Conservation (phyloP, 495 filamentous ascomycete species). For the Aspergillus nanangensis region DNA sequence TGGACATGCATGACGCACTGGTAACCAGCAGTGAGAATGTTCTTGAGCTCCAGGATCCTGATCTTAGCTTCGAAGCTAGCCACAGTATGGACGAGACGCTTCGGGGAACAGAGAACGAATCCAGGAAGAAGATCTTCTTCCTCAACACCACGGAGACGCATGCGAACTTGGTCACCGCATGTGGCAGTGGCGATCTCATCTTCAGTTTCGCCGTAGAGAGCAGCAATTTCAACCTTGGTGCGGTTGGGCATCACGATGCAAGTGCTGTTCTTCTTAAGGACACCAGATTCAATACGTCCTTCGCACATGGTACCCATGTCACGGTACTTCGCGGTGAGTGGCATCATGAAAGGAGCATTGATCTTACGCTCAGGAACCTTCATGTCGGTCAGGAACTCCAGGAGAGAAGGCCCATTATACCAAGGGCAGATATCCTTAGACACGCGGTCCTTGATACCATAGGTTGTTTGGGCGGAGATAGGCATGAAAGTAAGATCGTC, state of each 20-base stretch:
- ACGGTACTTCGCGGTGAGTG: slow-evolving; percentile 88
- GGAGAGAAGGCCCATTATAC: slow-evolving; percentile 88
- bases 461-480: slow-evolving; percentile 79
- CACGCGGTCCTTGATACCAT: slow-evolving; percentile 85
- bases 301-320: slow-evolving; percentile 98
- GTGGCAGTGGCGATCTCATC: slow-evolving; percentile 77
- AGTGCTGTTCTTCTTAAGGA: slow-evolving; percentile 77
- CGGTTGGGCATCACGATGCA: slow-evolving; percentile 94
- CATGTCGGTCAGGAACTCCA: slow-evolving; percentile 92
- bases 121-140: slow-evolving; percentile 97
- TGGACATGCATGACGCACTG: slow-evolving; percentile 88
- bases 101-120: slow-evolving; percentile 91
- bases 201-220: slow-evolving; percentile 93
- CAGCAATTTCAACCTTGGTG: slow-evolving; percentile 70
- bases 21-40: slow-evolving; percentile 85
- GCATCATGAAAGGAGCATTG: slow-evolving; percentile 99
- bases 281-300: slow-evolving; percentile 92
- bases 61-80: slow-evolving; percentile 93
- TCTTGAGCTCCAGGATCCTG: slow-evolving; percentile 89
- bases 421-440: slow-evolving; percentile 71
- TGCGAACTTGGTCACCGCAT: slow-evolving; percentile 91
- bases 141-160: slow-evolving; percentile 89
- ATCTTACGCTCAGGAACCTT: slow-evolving; percentile 88
- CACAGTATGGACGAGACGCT: slow-evolving; percentile 89
- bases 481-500: slow-evolving; percentile 93